phyloP scores from a whole-genome alignment of 164 flowering plant genomes.

The Tetracentron sinense region DNA sequence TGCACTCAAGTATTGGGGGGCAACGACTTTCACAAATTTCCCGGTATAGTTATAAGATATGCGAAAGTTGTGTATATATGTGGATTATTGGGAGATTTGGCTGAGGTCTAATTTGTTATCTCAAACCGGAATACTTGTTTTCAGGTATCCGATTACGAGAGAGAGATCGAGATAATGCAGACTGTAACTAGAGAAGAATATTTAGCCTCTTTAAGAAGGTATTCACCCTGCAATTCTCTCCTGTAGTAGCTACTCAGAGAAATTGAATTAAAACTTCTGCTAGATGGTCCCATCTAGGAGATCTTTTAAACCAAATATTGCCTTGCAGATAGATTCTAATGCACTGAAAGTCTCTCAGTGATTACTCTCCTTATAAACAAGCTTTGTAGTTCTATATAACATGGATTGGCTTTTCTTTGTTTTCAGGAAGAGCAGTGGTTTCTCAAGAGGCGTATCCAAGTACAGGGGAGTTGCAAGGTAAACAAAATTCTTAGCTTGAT shows the following conservation, averaged over 20 bases:
- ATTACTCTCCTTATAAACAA: too few relatives aligned
- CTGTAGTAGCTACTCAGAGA: neutral
- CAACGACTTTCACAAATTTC: conserved; percentile 51
- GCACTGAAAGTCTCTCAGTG: too few relatives aligned
- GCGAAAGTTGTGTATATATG: too few relatives aligned
- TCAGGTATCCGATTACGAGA: conserved; percentile 46
- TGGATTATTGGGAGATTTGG: neutral
- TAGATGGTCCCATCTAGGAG: too few relatives aligned
- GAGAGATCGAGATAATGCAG: conserved; percentile 50
- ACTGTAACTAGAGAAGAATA: conserved; percentile 50
- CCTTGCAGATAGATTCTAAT: too few relatives aligned
- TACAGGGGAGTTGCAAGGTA: conserved; percentile 63
- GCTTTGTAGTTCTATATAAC: too few relatives aligned
- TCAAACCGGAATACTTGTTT: neutral
- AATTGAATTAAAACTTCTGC: too few relatives aligned
- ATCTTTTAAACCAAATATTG: too few relatives aligned
- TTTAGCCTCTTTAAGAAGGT: conserved; percentile 61
- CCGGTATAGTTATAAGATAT: conserved; percentile 26
- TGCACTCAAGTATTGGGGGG: conserved; percentile 70
- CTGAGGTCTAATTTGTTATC: neutral
- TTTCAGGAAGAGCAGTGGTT: conserved; percentile 60
- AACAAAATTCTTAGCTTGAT: neutral
- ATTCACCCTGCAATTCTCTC: neutral
- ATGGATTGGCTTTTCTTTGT: neutral
- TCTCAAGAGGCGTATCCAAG: conserved; percentile 65